Base-by-base conservation (phyloP, 768 basidiomycete species). In the Fistulinella prunicolor region DNA sequence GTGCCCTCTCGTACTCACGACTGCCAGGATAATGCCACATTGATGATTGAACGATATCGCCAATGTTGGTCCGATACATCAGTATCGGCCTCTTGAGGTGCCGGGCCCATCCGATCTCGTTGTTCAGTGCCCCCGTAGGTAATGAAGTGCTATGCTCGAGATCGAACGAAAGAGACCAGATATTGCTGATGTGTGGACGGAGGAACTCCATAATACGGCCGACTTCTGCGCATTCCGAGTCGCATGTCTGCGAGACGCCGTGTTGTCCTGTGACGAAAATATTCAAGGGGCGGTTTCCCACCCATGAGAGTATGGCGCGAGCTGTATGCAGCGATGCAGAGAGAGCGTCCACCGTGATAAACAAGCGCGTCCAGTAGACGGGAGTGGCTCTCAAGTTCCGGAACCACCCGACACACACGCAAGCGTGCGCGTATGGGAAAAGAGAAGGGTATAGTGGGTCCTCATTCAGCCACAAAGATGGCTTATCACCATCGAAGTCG, bases 371-470 rank as follows among this genome's bases (percentile, higher is more conserved):
- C 53, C 51, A 54, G 28, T 47, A 54, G 16, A 47, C 6, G n/a
- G 45, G 41, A 9, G 38, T 22, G 10, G 22, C 10, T n/a, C 8
- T 43, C 20, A 54, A 6, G 9, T 47, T 54, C 22, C 14, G 42
- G 21, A 39, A 47, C 53, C 51, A 54, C 22, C 51, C 10, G 28
- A 24, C 30, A 23, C 53, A 53, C 12, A 47, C 45, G 20, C 37
- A 47, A 3, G 51, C 51, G 38, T 24, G 45, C 7, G 51, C 16
- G 38, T 47, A 54, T 21, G 53, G 53, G 34, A 54, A 54, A 32
- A 54, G 42, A 9, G 34, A 53, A 23, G 53, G 38, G 0, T 41
- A 43, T 8, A 47, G 28, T 1, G 51, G 49, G n/a, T 54, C 50
- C 12, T 53, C 40, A 24, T 53, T 40, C 8, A 34, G 17, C 52